A percentile compares a stretch with the other conserved stretches of the same genome.
Conservation (phyloP, 495 filamentous ascomycete species). For the Hypoxylon rickii region DNA sequence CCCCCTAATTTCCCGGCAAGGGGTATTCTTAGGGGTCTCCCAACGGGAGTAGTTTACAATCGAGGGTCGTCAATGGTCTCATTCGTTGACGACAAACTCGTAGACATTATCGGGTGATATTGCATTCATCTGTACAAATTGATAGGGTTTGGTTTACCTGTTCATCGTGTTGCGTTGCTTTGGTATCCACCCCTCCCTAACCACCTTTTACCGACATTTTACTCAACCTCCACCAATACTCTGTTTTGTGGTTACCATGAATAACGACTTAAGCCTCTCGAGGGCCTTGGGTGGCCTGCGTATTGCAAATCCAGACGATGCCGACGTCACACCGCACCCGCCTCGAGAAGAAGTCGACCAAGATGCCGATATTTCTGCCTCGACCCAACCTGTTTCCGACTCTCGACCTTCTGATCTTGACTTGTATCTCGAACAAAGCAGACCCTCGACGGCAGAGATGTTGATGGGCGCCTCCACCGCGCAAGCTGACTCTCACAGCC, state of each 20-base stretch:
- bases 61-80: slow-evolving; percentile 20
- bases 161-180: slow-evolving; percentile 1
- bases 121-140: slow-evolving; percentile 14
- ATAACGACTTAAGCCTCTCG: slow-evolving; percentile 90
- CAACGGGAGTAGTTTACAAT: not conserved
- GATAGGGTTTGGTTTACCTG: not conserved
- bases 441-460: slow-evolving; percentile 43
- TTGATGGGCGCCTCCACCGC: slow-evolving; percentile 10
- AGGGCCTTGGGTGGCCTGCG: slow-evolving; percentile 91
- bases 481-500: slow-evolving; percentile 17
- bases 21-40: not conserved
- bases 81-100: slow-evolving; percentile 14
- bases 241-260: slow-evolving; percentile 60
- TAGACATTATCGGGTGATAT: slow-evolving; percentile 13
- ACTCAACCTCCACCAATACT: not conserved
- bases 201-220: slow-evolving; percentile 15
- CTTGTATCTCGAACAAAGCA: slow-evolving; percentile 22
- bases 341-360: slow-evolving; percentile 51
- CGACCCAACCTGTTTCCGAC: slow-evolving; percentile 23
- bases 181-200: slow-evolving; percentile 17
- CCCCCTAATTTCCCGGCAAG: not conserved
- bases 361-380: slow-evolving; percentile 32
- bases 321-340: slow-evolving; percentile 67
- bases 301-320: slow-evolving; percentile 95
- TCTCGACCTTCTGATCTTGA: slow-evolving; percentile 20